phyloP scores from a whole-genome alignment of 2,329 filamentous ascomycete genomes.

The Emergomyces africanus region DNA sequence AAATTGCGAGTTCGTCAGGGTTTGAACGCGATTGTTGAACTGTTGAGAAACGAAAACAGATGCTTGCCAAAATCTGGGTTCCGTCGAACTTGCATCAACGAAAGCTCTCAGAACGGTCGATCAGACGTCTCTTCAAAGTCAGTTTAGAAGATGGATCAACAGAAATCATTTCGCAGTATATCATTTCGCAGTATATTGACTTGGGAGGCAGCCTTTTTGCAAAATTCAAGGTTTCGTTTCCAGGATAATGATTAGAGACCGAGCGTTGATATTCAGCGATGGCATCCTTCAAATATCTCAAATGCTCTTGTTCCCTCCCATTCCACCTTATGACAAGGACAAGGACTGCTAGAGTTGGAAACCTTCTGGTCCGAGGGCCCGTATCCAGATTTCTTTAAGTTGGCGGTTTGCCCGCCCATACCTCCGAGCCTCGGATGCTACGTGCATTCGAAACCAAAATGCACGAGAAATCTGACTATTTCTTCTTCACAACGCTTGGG shows the following conservation, averaged over 20 bases:
- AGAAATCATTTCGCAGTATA: no score
- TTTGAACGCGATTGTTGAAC: neutral
- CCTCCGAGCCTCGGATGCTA: neutral
- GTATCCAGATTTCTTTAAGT: neutral
- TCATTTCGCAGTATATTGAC: neutral
- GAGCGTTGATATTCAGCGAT: neutral
- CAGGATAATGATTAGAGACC: neutral
- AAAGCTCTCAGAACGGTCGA: neutral
- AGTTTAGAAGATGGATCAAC: neutral
- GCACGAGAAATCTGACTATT: slow-evolving; percentile 14
- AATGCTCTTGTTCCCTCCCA: neutral
- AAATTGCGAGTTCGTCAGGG: neutral
- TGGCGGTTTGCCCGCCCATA: neutral
- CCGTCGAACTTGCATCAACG: neutral
- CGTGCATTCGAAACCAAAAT: neutral
- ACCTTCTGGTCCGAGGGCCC: neutral
- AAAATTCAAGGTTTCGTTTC: neutral
- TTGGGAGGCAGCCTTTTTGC: neutral
- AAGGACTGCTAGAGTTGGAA: neutral
- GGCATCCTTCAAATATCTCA: neutral
- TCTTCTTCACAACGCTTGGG: slow-evolving; percentile 27
- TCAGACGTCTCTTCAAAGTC: neutral
- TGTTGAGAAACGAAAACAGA: neutral
- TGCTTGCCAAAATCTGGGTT: neutral
- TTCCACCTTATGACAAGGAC: neutral